A percentile compares a stretch with the other conserved stretches of the same genome.
These are phyloP conservation scores for Mycena venus DNA, from an alignment of 768 basidiomycete species.

Conservation along the genomic window DNA sequence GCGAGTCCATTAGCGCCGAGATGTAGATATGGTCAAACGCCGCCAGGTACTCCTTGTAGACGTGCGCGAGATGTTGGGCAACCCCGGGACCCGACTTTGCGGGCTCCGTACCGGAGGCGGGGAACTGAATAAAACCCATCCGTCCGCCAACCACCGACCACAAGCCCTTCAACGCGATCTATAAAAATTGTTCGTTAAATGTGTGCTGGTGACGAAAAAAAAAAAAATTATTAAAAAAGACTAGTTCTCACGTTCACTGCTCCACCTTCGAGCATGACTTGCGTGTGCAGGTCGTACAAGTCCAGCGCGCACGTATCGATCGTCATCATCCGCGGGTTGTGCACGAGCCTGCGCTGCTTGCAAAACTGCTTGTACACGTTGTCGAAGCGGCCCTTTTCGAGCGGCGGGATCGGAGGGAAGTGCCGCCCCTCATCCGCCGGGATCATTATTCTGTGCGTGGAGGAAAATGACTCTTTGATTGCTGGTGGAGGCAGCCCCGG, in stretches of 20 bases:
- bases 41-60: constrained; percentile 71
- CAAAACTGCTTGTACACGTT: constrained; percentile 64
- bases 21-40: constrained; percentile 71
- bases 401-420: constrained; percentile 46
- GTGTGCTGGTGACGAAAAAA: background rate
- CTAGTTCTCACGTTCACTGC: constrained; percentile 53
- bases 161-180: constrained; percentile 69
- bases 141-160: constrained; percentile 80
- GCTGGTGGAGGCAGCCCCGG: too few species aligned
- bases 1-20: constrained; percentile 52
- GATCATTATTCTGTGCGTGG: too few species aligned
- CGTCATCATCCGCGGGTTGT: constrained; percentile 56
- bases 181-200: constrained; percentile 24
- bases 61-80: constrained; percentile 69
- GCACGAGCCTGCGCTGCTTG: constrained; percentile 52
- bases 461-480: too few species aligned
- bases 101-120: constrained; percentile 71
- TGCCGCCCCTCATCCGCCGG: constrained; percentile 24
- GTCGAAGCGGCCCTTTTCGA: constrained; percentile 69
- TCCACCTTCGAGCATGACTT: constrained; percentile 74
- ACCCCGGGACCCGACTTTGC: constrained; percentile 72
- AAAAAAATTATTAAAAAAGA: too few species aligned
- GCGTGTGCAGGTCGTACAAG: constrained; percentile 67
- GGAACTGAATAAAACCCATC: constrained; percentile 76
- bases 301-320: constrained; percentile 72